phyloP scores from a whole-genome alignment of 2,329 filamentous ascomycete species.

The Aschersonia sp. region DNA sequence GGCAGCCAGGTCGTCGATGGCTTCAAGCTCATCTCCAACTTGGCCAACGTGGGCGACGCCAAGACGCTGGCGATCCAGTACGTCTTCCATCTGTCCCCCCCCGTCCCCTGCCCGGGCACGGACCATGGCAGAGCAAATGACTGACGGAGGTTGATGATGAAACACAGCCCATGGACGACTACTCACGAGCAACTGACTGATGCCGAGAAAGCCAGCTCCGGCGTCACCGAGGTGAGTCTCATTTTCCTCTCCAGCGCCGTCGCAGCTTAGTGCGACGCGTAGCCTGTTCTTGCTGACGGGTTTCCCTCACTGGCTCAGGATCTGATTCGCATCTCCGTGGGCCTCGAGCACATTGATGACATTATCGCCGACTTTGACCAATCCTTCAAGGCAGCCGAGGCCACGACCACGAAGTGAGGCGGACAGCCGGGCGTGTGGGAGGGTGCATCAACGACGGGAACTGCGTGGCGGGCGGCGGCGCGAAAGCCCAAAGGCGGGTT shows the following conservation, averaged over 20 bases:
- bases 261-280: background rate
- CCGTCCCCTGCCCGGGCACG: background rate
- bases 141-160: background rate
- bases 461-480: too few relatives aligned
- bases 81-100: slow-evolving; percentile 6
- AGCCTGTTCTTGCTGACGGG: background rate
- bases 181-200: slow-evolving; percentile 86
- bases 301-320: slow-evolving; percentile 34
- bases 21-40: slow-evolving; percentile 89
- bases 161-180: slow-evolving; percentile 61
- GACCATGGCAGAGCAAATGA: background rate
- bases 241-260: background rate
- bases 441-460: too few relatives aligned
- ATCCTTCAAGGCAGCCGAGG: slow-evolving; percentile 53
- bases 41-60: slow-evolving; percentile 90
- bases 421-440: background rate
- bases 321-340: slow-evolving; percentile 87
- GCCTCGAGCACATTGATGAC: slow-evolving; percentile 92
- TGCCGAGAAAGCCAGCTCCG: slow-evolving; percentile 65
- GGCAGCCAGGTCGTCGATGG: slow-evolving; percentile 82
- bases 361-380: slow-evolving; percentile 94
- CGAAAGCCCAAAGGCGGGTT: too few relatives aligned
- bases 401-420: slow-evolving; percentile 15
- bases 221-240: slow-evolving; percentile 54
- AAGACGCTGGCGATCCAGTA: slow-evolving; percentile 85